Evolutionary conservation across 306 rosid genomes (phyloP).

Genomic region (Styphnolobium japonicum): DNA sequence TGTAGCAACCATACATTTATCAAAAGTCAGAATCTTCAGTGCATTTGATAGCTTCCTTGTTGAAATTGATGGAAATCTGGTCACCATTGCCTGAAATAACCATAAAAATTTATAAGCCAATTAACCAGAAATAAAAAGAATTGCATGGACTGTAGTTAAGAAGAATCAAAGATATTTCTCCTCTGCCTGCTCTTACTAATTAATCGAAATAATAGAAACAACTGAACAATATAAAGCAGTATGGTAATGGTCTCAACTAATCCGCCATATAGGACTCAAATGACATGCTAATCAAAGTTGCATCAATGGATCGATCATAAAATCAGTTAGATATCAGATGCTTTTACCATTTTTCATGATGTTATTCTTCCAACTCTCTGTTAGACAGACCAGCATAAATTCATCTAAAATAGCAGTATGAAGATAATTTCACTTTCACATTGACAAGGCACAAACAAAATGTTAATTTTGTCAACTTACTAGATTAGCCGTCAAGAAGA

Average conservation of each 20-base stretch:
- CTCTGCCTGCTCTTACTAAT: not conserved
- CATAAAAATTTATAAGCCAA: not conserved
- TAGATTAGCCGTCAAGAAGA: not conserved
- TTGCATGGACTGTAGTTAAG: not conserved
- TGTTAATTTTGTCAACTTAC: not conserved
- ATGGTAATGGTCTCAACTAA: not conserved
- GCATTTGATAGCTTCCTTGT: slow-evolving; percentile 78
- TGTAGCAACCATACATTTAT: slow-evolving; percentile 89
- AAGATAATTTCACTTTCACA: not conserved
- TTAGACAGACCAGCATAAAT: not conserved
- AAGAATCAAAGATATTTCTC: not conserved
- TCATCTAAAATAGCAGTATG: not conserved
- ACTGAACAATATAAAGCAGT: not conserved
- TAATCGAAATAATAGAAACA: not conserved
- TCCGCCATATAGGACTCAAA: not conserved
- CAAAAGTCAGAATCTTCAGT: slow-evolving; percentile 52
- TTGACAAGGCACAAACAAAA: not conserved
- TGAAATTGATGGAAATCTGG: slow-evolving; percentile 76
- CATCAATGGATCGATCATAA: not conserved
- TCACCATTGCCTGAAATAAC: slow-evolving; percentile 81
- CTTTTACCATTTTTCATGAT: not conserved
- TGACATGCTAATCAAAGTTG: not conserved
- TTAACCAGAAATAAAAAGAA: not conserved
- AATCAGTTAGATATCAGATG: not conserved
- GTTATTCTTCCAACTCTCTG: not conserved